Evolutionary conservation across 768 basidiomycete species (phyloP), one percentile per base, ranked within the genome.

Genomic region (Daedaleopsis nitida): DNA sequence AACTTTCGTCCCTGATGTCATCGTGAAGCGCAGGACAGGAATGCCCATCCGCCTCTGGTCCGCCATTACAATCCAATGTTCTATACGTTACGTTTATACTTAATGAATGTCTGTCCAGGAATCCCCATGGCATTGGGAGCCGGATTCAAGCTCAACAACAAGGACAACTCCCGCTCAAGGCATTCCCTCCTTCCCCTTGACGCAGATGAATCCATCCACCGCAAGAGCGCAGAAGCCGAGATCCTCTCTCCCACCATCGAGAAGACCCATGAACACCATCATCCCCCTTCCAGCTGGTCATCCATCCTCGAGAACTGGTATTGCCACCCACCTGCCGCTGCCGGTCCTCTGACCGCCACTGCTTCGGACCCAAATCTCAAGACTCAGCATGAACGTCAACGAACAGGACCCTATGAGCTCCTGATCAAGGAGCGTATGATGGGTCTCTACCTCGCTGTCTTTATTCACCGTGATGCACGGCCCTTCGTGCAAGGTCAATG

Each of bases 391-490:
- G 59, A 53, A 27, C 23, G 39, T 14, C 62, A 55, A 24, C 52
- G 80, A 56, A 80, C 80, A 65, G 92, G 91, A 0, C 93, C 92
- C 16, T 98, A 97, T 69, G 81, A 91, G 63, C 80, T 96, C 24
- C 78, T 96, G 12, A 81, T 85, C 56, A 98, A 98, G 75, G 94
- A 97, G 68, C 82, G 96, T 34, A 80, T 98, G 76, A 89, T 98
- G 91, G 93, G 93, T 2, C 83, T 96, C 44, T 93, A 93, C 69
- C 78, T 92, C 38, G 83, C 89, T 5, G 72, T 93, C 6, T 93
- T 88, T 68, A 80, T 92, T 34, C 87, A 92, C 69, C 83, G 84
- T 16, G 91, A 92, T 65, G 70, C 88, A n/a, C 78, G 78, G 37
- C 78, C 81, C 53, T 77, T 88, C 10, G 83, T 94, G 5, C 76